Evolutionary conservation across 441 rosid species (phyloP).

Genomic region (Adansonia madagascariensis): DNA sequence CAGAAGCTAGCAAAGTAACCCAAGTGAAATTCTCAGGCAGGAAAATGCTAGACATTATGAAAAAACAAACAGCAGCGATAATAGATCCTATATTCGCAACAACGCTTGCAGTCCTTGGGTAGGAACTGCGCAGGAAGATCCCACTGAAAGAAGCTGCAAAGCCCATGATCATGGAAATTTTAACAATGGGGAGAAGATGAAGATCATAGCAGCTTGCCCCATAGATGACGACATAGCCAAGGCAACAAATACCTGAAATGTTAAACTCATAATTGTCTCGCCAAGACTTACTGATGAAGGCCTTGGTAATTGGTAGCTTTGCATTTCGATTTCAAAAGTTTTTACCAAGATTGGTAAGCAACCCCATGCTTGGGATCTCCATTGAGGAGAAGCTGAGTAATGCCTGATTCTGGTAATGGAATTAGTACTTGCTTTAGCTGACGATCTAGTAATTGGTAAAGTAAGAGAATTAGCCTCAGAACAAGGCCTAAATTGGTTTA

Average conservation of each 20-base stretch:
- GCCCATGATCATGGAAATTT: not conserved
- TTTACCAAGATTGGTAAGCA: not conserved
- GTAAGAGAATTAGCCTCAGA: not conserved
- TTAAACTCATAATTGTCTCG: not conserved
- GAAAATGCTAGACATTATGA: not conserved
- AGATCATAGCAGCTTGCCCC: not conserved
- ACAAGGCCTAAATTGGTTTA: not conserved
- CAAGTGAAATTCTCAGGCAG: not conserved
- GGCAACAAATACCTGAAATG: not conserved
- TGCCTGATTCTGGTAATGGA: not conserved
- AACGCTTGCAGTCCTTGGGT: not conserved
- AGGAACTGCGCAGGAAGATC: not conserved
- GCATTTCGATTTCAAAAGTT: not conserved
- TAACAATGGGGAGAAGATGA: not conserved
- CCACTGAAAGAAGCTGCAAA: conserved; percentile 16
- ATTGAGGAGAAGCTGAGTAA: not conserved
- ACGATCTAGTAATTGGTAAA: not conserved
- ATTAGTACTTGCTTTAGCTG: not conserved
- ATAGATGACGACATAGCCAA: not conserved
- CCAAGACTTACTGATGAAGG: not conserved
- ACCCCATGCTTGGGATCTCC: not conserved
- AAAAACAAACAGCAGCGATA: not conserved
- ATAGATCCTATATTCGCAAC: not conserved
- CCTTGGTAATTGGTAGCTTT: not conserved
- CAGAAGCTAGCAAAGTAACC: conserved; percentile 14